Evolutionary conservation across 2,329 filamentous ascomycete genomes (phyloP).

Genomic region (Penicillium nordicum): DNA sequence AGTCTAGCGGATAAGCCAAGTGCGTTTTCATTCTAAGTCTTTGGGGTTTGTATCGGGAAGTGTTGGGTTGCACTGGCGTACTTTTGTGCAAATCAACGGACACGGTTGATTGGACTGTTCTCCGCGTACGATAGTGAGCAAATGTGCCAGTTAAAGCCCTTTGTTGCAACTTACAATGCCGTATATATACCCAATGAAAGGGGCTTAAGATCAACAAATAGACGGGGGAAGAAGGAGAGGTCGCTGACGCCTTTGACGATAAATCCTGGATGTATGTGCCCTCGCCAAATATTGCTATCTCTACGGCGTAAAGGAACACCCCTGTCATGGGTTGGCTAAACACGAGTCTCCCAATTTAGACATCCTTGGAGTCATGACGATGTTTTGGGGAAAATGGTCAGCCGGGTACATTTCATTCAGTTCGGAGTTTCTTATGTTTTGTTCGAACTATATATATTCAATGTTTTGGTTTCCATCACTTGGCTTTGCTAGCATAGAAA

Average conservation of each 20-base stretch:
- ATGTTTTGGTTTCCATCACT: neutral
- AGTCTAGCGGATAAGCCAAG: neutral
- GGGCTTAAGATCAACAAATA: neutral
- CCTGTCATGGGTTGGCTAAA: neutral
- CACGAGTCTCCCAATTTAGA: neutral
- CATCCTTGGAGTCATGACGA: neutral
- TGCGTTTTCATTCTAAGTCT: neutral
- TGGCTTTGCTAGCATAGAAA: neutral
- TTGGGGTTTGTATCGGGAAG: neutral
- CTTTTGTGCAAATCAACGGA: neutral
- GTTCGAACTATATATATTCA: neutral
- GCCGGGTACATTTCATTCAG: neutral
- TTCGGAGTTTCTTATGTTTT: neutral
- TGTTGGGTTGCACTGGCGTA: neutral
- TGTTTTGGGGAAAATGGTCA: neutral
- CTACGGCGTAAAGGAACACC: no score
- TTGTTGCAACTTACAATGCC: neutral
- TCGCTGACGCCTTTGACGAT: neutral
- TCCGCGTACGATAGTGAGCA: neutral
- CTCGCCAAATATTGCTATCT: neutral
- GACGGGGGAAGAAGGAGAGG: neutral
- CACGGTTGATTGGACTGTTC: neutral
- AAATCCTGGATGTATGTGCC: neutral
- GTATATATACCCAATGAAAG: neutral
- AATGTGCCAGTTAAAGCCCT: neutral